Conservation (phyloP, 352 stramenopile genomes). For the Aphanomyces astaci region DNA sequence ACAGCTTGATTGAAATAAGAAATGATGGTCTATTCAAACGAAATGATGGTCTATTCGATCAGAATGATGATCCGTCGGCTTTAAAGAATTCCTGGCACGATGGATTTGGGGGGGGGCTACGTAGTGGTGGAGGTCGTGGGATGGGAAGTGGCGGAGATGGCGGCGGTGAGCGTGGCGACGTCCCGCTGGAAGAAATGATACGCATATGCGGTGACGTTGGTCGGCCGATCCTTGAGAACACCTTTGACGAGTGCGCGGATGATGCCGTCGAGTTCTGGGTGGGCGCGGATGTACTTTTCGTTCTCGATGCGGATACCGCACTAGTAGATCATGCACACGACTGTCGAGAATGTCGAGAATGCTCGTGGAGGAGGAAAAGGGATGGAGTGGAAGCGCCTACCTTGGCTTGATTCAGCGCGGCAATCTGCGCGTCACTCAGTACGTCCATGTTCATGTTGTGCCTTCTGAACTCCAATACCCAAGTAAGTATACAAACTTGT, state of each 20-base stretch:
- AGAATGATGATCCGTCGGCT: no score
- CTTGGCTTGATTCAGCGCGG: constrained; percentile 62
- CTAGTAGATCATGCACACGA: no score
- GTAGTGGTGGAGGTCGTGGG: no score
- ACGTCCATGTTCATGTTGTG: constrained; percentile 29
- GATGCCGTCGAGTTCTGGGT: constrained; percentile 48
- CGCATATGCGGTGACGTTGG: constrained; percentile 43
- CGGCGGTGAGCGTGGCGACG: constrained; percentile 26
- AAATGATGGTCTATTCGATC: no score
- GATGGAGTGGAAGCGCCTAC: constrained; percentile 26
- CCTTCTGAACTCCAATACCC: neutral
- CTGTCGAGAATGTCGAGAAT: constrained; percentile 3
- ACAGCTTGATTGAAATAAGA: no score
- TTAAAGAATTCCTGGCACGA: no score
- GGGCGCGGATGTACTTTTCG: constrained; percentile 61
- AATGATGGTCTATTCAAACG: no score
- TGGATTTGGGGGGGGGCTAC: no score
- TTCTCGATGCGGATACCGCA: constrained; percentile 76
- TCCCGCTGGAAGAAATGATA: constrained; percentile 51
- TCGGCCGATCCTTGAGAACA: constrained; percentile 46
- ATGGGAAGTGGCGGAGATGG: neutral
- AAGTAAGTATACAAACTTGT: neutral
- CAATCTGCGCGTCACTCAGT: constrained; percentile 51
- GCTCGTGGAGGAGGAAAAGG: neutral
- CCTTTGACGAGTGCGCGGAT: constrained; percentile 49